Percentiles rank a stretch among this genome's conserved stretches.
Conservation (phyloP, 2,329 filamentous ascomycete species). For the Diaporthe helianthi region DNA sequence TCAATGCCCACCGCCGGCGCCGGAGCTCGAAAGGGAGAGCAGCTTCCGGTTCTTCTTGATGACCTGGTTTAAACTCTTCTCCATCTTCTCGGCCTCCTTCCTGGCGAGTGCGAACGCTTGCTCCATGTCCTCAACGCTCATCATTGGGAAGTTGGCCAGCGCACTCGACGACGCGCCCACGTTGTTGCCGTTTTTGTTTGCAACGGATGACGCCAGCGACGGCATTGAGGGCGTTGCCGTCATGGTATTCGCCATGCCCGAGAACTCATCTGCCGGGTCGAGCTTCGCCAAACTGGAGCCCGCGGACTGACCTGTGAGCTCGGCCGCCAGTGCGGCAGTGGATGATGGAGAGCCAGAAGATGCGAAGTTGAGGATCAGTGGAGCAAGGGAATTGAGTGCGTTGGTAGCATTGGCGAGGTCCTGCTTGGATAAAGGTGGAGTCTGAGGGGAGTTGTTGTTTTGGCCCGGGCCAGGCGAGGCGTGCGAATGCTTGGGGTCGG, state of each 20-base stretch:
- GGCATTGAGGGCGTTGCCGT: slow-evolving; percentile 11
- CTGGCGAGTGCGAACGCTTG: slow-evolving; percentile 57
- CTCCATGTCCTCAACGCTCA: slow-evolving; percentile 71
- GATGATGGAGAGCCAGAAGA: slow-evolving; percentile 21
- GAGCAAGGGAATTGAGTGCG: slow-evolving; percentile 27
- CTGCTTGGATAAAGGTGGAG: slow-evolving; percentile 4
- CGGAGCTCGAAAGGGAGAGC: slow-evolving; percentile 45
- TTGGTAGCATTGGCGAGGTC: slow-evolving; percentile 22
- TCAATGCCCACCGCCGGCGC: slow-evolving; percentile 35
- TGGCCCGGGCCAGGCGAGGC: background rate
- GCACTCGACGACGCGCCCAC: slow-evolving; percentile 37
- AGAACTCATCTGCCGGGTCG: slow-evolving; percentile 26
- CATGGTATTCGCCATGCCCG: slow-evolving; percentile 32
- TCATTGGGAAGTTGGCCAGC: slow-evolving; percentile 59
- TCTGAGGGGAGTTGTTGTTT: slow-evolving; percentile 15
- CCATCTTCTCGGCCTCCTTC: slow-evolving; percentile 67
- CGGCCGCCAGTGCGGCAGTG: slow-evolving; percentile 18
- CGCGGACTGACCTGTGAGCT: slow-evolving; percentile 27
- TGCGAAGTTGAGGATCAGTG: slow-evolving; percentile 27
- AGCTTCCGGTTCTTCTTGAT: slow-evolving; percentile 67
- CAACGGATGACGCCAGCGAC: slow-evolving; percentile 16
- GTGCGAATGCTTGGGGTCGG: background rate
- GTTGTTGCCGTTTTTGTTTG: slow-evolving; percentile 36
- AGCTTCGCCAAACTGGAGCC: slow-evolving; percentile 27
- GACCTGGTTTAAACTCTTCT: slow-evolving; percentile 66